Percentiles rank a stretch among this genome's conserved stretches.
These are phyloP conservation scores for Bromus sterilis DNA, from an alignment of 176 grass and related monocot genomes.

Conservation along the genomic window DNA sequence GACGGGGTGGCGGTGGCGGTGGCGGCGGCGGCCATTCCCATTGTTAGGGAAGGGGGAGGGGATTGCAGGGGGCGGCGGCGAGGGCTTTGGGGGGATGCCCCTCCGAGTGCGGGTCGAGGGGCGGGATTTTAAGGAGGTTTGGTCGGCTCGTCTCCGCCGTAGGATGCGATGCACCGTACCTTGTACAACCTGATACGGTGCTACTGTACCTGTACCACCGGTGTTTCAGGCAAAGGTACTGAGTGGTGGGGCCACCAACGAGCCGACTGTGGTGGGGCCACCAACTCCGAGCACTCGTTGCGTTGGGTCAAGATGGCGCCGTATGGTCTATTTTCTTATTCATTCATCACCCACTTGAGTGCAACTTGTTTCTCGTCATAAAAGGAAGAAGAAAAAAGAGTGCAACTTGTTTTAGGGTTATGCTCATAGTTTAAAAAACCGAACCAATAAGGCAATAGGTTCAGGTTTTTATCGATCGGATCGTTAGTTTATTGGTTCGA, in stretches of 20 bases:
- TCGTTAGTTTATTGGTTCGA: too few species aligned
- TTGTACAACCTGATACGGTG: neutral
- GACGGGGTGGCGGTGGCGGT: neutral
- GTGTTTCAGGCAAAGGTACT: neutral
- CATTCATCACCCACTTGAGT: neutral
- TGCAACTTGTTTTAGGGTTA: too few species aligned
- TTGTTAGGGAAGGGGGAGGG: neutral
- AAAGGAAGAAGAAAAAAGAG: too few species aligned
- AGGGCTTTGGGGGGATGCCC: neutral
- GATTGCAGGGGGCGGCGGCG: neutral
- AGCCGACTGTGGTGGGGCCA: neutral
- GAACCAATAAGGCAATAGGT: too few species aligned
- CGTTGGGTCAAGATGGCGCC: neutral
- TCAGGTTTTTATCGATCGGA: too few species aligned
- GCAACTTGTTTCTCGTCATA: neutral
- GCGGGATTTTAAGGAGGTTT: constrained; percentile 31
- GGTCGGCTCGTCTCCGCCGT: neutral
- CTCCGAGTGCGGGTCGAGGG: constrained; percentile 12
- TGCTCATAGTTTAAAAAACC: too few species aligned
- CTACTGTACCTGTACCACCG: neutral
- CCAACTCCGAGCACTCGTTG: neutral
- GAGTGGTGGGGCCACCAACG: neutral
- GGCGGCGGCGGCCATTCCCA: constrained; percentile 19
- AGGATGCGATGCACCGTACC: constrained; percentile 14
- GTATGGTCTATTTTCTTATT: neutral